These are phyloP conservation scores for Talaromyces funiculosus DNA, from an alignment of 2,329 filamentous ascomycete genomes.

Conservation along the genomic window DNA sequence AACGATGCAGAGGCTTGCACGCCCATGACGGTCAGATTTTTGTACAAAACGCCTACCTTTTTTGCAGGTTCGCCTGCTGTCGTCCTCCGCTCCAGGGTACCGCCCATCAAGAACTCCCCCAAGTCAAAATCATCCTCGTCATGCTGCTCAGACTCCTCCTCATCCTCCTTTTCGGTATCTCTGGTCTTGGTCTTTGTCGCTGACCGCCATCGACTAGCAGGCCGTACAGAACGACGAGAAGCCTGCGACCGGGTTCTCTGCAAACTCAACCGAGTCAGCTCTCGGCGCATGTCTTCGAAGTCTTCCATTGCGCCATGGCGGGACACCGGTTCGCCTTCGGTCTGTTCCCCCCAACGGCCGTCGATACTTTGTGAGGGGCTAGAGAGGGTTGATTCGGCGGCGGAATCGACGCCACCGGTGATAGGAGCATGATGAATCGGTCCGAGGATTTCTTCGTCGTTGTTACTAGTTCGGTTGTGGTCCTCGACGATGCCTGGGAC, in stretches of 20 bases:
- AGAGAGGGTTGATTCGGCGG: constrained; percentile 13
- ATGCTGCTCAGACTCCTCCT: constrained; percentile 31
- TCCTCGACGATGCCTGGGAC: constrained; percentile 2
- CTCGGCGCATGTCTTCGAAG: constrained; percentile 51
- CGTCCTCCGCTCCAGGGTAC: constrained; percentile 68
- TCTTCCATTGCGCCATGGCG: constrained; percentile 54
- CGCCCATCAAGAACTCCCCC: constrained; percentile 64
- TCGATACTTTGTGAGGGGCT: constrained; percentile 24
- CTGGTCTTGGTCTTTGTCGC: constrained; percentile 21
- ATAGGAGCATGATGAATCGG: constrained; percentile 1
- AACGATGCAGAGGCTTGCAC: constrained; percentile 61
- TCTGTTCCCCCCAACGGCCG: constrained; percentile 58
- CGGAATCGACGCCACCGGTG: constrained; percentile 8
- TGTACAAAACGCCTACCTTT: constrained; percentile 72
- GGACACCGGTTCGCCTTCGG: constrained; percentile 48
- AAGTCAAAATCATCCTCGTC: constrained; percentile 55
- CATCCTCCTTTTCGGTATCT: constrained; percentile 45
- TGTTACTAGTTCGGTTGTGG: neutral
- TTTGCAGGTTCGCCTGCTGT: constrained; percentile 62
- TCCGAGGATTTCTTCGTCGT: neutral
- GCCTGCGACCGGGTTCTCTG: constrained; percentile 29
- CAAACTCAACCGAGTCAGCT: constrained; percentile 51
- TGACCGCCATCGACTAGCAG: constrained; percentile 23
- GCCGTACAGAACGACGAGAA: constrained; percentile 15
- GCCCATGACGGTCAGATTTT: constrained; percentile 69